Evolutionary conservation across 495 filamentous ascomycete genomes (phyloP).

Genomic region (Cudoniella acicularis): DNA sequence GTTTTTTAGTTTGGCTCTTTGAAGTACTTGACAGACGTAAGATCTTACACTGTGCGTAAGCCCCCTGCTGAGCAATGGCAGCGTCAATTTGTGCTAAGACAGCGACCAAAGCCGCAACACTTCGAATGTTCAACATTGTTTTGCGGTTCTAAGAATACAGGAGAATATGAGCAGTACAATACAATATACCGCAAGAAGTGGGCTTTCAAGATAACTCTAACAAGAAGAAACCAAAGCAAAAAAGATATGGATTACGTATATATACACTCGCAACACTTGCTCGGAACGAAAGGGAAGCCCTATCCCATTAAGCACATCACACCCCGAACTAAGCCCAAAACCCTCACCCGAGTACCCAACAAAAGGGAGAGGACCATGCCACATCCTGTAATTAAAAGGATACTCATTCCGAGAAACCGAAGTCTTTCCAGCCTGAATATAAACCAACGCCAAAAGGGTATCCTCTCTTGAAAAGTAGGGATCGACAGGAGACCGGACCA

Average conservation of each 20-base stretch:
- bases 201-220: neutral
- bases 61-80: neutral
- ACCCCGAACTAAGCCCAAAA: slow-evolving; percentile 1
- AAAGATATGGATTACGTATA: neutral
- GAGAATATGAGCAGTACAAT: no score
- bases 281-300: neutral
- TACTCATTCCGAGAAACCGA: neutral
- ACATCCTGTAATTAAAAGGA: neutral
- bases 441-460: neutral
- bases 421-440: neutral
- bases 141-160: neutral
- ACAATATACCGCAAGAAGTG: no score
- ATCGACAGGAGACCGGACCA: neutral
- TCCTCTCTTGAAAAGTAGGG: neutral
- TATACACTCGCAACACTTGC: neutral
- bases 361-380: neutral
- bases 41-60: neutral
- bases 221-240: neutral
- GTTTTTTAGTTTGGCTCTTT: no score
- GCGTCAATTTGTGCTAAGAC: neutral
- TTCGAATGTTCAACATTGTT: neutral
- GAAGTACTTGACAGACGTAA: no score
- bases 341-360: neutral
- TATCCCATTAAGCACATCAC: no score
- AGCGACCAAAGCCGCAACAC: neutral